A percentile compares a stretch with the other conserved stretches of the same genome.
Conservation (phyloP, 129 eudicot species). For the Flaveria sonorensis region DNA sequence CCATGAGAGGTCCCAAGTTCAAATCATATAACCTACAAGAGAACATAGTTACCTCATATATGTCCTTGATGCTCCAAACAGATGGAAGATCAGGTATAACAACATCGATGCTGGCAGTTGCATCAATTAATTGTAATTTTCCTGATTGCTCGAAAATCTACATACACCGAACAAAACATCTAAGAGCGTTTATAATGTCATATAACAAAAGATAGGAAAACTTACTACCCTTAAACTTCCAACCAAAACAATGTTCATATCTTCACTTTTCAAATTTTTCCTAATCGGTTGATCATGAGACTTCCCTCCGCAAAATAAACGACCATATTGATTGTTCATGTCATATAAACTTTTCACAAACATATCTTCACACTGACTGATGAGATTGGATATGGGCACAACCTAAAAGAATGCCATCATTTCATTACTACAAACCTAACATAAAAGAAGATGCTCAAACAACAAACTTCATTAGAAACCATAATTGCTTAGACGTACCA, state of each 20-base stretch:
- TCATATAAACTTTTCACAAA: slow-evolving; percentile 45
- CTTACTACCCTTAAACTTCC: slow-evolving; percentile 66
- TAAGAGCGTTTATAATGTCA: not conserved
- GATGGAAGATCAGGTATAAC: slow-evolving; percentile 71
- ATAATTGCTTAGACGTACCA: slow-evolving; percentile 45
- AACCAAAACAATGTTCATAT: slow-evolving; percentile 58
- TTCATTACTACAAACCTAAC: not conserved
- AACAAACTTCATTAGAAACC: slow-evolving; percentile 11
- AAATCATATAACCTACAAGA: no score
- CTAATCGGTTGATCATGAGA: slow-evolving; percentile 49
- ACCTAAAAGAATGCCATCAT: slow-evolving; percentile 50
- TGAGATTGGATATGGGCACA: slow-evolving; percentile 63
- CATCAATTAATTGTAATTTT: slow-evolving; percentile 74
- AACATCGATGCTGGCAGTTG: slow-evolving; percentile 76
- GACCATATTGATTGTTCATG: slow-evolving; percentile 23
- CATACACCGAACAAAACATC: slow-evolving; percentile 22
- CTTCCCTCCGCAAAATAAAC: slow-evolving; percentile 48
- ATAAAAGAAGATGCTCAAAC: not conserved
- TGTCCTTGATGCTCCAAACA: slow-evolving; percentile 49
- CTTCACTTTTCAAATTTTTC: slow-evolving; percentile 55
- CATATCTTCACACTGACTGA: slow-evolving; percentile 51
- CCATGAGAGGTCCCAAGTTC: no score
- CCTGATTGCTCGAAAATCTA: slow-evolving; percentile 69
- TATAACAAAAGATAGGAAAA: not conserved
- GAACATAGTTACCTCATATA: slow-evolving; percentile 55